Base-by-base conservation (phyloP, 495 filamentous ascomycete genomes). In the Tetracladium setigerum region DNA sequence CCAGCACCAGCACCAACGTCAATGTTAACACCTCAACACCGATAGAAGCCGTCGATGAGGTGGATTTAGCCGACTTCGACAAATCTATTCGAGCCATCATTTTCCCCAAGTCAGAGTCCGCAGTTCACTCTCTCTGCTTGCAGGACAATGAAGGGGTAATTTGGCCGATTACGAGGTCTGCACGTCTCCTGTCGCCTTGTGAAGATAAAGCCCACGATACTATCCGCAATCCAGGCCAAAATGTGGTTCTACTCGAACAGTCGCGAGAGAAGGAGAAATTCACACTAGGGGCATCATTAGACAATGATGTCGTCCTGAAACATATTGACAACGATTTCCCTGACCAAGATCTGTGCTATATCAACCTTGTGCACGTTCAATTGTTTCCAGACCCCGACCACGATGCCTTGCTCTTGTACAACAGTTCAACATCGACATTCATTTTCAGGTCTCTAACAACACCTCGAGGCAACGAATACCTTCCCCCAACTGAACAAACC, bases 41-140 rank as follows among this genome's bases (percentile, higher is more conserved):
- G 33, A 32, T 46, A 46, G 44, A 46, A 46, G 38, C 44, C 44
- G 30, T 37, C 14, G 14, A 46, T 38, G 31, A 17, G 36, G 31
- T 46, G 44, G 10, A 38, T 46, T 36, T 38, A 19, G 27, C 40
- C 32, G 9, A 9, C 32, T n/a, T n/a, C 32, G 32, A 34, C 32
- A 34, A 34, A 9, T 9, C 9, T n/a, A 34, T 34, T n/a, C 32
- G 32, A 34, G 32, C 32, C 9, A 34, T 34, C 32, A 9, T 34
- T 34, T 34, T 34, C 32, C 32, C 32, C 9, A 34, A 34, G 32
- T 34, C 32, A 34, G 32, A 34, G n/a, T 34, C n/a, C 9, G 32
- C 32, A 34, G 9, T 34, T 34, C n/a, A 34, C n/a, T 34, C 32
- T 34, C 9, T n/a, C n/a, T n/a, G 32, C 32, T 34, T 34, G n/a